A percentile compares a stretch with the other conserved stretches of the same genome.
phyloP scores from a whole-genome alignment of 495 filamentous ascomycete species.

The Bombardia bombarda region DNA sequence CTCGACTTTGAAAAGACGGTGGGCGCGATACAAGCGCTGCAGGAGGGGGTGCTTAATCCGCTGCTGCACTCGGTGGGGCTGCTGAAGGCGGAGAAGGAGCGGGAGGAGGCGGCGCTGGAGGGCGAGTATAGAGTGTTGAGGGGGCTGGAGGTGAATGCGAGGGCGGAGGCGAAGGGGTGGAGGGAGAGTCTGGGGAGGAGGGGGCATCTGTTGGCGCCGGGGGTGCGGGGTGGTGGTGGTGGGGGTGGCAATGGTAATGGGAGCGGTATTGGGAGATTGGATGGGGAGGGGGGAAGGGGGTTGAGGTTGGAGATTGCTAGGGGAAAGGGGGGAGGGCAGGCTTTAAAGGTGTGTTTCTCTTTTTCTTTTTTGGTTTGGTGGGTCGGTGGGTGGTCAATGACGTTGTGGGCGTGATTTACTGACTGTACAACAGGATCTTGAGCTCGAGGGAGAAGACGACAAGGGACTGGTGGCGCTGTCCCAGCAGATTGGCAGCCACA shows the following conservation, averaged over 20 bases:
- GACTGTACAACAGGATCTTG: conserved; percentile 11
- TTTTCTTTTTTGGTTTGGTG: neutral
- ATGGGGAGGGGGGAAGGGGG: neutral
- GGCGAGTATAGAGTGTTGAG: conserved; percentile 30
- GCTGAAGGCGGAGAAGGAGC: conserved; percentile 32
- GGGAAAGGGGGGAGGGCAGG: neutral
- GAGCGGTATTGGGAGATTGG: too few relatives aligned
- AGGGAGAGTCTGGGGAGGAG: conserved; percentile 25
- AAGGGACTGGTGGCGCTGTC: conserved; percentile 29
- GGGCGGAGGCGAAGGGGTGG: conserved; percentile 29
- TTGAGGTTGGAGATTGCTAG: neutral
- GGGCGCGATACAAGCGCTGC: conserved; percentile 25
- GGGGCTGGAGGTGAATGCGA: conserved; percentile 29
- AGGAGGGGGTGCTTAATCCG: conserved; percentile 34
- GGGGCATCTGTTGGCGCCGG: conserved; percentile 35
- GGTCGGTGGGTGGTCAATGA: neutral
- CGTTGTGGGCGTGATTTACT: neutral
- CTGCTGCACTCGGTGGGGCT: conserved; percentile 36
- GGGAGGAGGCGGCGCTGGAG: conserved; percentile 28
- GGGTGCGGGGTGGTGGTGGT: conserved; percentile 1
- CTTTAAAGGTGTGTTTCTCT: conserved; percentile 24
- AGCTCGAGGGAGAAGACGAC: conserved; percentile 27
- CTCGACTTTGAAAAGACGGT: conserved; percentile 37
- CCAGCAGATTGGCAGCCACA: conserved; percentile 35
- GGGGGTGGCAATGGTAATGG: conserved; percentile 3